These are phyloP conservation scores for Bauhinia variegata DNA, from an alignment of 306 rosid species.

Conservation along the genomic window DNA sequence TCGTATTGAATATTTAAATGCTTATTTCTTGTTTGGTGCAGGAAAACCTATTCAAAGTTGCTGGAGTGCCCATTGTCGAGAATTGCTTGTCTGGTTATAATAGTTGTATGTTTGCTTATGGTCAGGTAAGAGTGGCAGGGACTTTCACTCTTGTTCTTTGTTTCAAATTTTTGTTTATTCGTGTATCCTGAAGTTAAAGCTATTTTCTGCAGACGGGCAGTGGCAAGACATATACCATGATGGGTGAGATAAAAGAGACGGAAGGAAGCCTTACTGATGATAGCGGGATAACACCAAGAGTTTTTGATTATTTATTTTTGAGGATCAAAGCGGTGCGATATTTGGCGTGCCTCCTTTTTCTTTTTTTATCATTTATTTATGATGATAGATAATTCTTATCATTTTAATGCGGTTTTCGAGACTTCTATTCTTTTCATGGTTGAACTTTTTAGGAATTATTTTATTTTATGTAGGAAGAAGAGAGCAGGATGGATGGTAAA, in stretches of 20 bases:
- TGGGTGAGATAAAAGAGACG: constrained; percentile 81
- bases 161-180: constrained; percentile 24
- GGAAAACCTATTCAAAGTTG: constrained; percentile 83
- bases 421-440: constrained; percentile 14
- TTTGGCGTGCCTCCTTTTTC: constrained; percentile 28
- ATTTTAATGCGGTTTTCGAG: constrained; percentile 12
- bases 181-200: constrained; percentile 32
- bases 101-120: constrained; percentile 95
- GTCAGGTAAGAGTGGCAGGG: constrained; percentile 66
- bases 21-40: constrained; percentile 44
- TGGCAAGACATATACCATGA: constrained; percentile 97
- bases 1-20: constrained; percentile 13
- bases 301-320: constrained; percentile 75
- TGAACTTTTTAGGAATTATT: constrained; percentile 28
- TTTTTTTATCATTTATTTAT: too few relatives aligned
- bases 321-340: constrained; percentile 66
- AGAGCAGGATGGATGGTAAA: constrained; percentile 62
- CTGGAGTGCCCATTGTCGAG: constrained; percentile 96
- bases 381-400: constrained; percentile 6
- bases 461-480: constrained; percentile 70
- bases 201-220: constrained; percentile 83
- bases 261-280: constrained; percentile 68
- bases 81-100: constrained; percentile 97
- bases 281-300: constrained; percentile 89
- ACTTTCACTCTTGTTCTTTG: constrained; percentile 4